phyloP scores from a whole-genome alignment of 2,329 filamentous ascomycete species.

The Scedosporium minutisporum region DNA sequence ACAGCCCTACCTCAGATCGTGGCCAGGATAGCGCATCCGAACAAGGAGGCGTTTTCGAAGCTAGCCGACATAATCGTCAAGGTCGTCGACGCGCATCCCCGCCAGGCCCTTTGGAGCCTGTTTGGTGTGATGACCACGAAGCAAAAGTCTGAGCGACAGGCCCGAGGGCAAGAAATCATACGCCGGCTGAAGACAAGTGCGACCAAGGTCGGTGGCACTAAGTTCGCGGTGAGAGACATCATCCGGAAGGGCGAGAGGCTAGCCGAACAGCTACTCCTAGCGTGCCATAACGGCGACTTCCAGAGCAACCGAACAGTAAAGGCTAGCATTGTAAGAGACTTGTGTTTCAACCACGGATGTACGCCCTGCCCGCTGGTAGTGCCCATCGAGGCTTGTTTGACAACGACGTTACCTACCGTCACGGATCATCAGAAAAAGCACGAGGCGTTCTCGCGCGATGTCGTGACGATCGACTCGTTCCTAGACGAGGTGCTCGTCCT shows the following conservation, averaged over 20 bases:
- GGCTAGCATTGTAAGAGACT: constrained; percentile 66
- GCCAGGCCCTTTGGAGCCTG: constrained; percentile 85
- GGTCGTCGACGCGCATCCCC: constrained; percentile 79
- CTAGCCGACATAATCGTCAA: constrained; percentile 74
- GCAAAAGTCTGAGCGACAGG: constrained; percentile 55
- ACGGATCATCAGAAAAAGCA: constrained; percentile 68
- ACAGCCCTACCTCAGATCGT: constrained; percentile 84
- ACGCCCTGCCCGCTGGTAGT: constrained; percentile 81
- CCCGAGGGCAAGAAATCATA: constrained; percentile 42
- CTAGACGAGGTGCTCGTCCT: constrained; percentile 82
- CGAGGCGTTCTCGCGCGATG: constrained; percentile 77
- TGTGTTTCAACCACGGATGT: constrained; percentile 76
- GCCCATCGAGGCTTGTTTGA: constrained; percentile 76
- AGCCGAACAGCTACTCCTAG: constrained; percentile 68
- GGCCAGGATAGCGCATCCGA: constrained; percentile 85
- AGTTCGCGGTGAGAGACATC: constrained; percentile 39
- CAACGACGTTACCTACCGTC: constrained; percentile 65
- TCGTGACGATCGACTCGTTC: constrained; percentile 73
- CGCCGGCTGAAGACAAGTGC: constrained; percentile 29
- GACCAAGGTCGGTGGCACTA: constrained; percentile 1
- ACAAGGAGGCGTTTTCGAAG: constrained; percentile 65
- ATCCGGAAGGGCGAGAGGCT: constrained; percentile 74
- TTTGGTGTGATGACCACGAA: constrained; percentile 78
- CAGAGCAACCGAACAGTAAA: constrained; percentile 55
- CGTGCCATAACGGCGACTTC: constrained; percentile 70